phyloP scores from a whole-genome alignment of 116 monocot species.

The Dioscorea cayenensis region DNA sequence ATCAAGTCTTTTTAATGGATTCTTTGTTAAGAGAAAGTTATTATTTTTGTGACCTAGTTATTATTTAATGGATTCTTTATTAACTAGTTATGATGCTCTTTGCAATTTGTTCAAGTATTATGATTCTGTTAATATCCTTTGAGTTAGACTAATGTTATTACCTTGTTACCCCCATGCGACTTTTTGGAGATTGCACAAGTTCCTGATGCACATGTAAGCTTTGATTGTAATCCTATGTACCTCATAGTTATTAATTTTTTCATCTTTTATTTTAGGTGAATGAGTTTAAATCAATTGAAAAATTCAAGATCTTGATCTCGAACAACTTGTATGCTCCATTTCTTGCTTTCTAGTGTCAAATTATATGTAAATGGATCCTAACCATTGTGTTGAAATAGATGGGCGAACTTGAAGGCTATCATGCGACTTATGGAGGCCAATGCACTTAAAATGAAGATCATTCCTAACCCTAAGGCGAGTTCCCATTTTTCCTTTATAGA shows the following conservation, averaged over 20 bases:
- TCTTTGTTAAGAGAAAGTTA: too few relatives aligned
- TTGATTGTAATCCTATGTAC: neutral
- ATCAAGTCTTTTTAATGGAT: too few relatives aligned
- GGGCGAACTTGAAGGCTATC: too few relatives aligned
- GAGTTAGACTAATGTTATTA: neutral
- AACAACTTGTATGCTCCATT: slow-evolving; percentile 73
- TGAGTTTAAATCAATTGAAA: slow-evolving; percentile 97
- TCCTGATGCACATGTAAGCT: slow-evolving; percentile 88
- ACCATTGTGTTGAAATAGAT: too few relatives aligned
- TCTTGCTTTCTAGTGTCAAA: slow-evolving; percentile 28
- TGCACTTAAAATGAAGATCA: slow-evolving; percentile 98
- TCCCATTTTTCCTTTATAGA: neutral
- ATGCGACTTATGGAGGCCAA: slow-evolving; percentile 89
- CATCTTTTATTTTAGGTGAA: slow-evolving; percentile 53
- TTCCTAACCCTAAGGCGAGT: slow-evolving; percentile 89
- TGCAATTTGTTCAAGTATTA: neutral
- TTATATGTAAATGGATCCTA: too few relatives aligned
- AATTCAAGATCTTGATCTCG: slow-evolving; percentile 97
- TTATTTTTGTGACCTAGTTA: too few relatives aligned
- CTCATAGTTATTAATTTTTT: neutral
- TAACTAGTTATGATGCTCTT: neutral
- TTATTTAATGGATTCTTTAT: too few relatives aligned
- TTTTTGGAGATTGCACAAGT: slow-evolving; percentile 98
- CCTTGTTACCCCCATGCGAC: slow-evolving; percentile 31
- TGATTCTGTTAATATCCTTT: neutral